Conservation (phyloP, 2,329 filamentous ascomycete genomes). For the Pseudomassariella vexata region DNA sequence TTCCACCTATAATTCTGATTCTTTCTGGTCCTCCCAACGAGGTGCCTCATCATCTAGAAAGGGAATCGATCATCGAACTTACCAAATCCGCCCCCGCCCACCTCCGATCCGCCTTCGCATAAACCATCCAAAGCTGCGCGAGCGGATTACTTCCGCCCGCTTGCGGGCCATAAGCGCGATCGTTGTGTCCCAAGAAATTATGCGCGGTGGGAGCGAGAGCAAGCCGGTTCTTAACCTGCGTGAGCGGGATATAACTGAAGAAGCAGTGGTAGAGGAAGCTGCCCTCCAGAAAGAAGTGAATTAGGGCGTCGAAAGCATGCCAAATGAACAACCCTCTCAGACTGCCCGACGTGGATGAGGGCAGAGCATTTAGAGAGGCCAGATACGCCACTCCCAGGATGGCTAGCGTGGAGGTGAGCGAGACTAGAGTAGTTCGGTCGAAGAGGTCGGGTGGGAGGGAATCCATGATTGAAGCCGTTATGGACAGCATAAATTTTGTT, state of each 20-base stretch:
- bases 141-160: constrained; percentile 47
- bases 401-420: constrained; percentile 48
- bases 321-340: constrained; percentile 82
- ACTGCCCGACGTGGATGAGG: constrained; percentile 45
- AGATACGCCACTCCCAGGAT: constrained; percentile 46
- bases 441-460: constrained; percentile 49
- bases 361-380: constrained; percentile 39
- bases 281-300: constrained; percentile 87
- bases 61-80: too few species aligned
- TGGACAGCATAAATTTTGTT: too few species aligned
- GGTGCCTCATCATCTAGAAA: too few species aligned
- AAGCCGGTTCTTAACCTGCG: constrained; percentile 25
- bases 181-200: constrained; percentile 45
- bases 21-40: too few species aligned
- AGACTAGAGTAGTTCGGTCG: constrained; percentile 54
- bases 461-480: constrained; percentile 17
- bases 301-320: constrained; percentile 89
- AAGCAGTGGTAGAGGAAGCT: constrained; percentile 93
- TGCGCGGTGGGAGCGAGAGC: constrained; percentile 41
- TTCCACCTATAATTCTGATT: too few species aligned
- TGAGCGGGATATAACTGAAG: constrained; percentile 50
- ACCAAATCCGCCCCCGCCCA: constrained; percentile 60
- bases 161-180: constrained; percentile 51
- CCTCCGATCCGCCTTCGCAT: constrained; percentile 56
- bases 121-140: constrained; percentile 63